Conservation (phyloP, 805 yeast species). For the Clavispora asparagi region DNA sequence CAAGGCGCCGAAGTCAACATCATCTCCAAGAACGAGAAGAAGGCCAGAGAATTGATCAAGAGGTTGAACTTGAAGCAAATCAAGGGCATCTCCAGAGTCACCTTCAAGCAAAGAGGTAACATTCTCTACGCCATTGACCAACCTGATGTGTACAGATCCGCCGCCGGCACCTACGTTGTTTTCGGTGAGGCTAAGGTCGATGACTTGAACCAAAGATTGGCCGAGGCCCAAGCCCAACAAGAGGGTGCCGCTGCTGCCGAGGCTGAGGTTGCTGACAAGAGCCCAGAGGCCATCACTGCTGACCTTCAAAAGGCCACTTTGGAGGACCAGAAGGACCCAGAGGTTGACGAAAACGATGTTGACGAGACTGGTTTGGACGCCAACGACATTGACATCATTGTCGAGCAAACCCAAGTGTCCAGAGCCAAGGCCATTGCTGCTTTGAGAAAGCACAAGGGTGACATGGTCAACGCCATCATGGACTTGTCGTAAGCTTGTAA, state of each 20-base stretch:
- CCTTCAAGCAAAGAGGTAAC: slow-evolving; percentile 91
- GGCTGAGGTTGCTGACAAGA: slow-evolving; percentile 42
- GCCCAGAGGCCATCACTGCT: slow-evolving; percentile 77
- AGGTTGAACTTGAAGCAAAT: slow-evolving; percentile 87
- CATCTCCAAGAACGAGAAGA: slow-evolving; percentile 87
- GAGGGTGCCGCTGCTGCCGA: slow-evolving; percentile 49
- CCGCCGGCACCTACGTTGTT: slow-evolving; percentile 91
- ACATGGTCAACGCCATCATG: slow-evolving; percentile 96
- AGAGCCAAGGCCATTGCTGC: slow-evolving; percentile 90
- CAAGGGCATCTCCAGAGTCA: slow-evolving; percentile 91
- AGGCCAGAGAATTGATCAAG: slow-evolving; percentile 85
- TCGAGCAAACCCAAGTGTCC: slow-evolving; percentile 87
- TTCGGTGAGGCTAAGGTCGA: slow-evolving; percentile 98
- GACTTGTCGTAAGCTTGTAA: slow-evolving; percentile 42
- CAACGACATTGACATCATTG: slow-evolving; percentile 78
- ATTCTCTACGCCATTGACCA: slow-evolving; percentile 81
- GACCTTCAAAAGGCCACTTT: slow-evolving; percentile 70
- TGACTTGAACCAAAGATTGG: slow-evolving; percentile 84
- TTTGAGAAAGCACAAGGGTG: slow-evolving; percentile 81
- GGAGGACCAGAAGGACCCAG: slow-evolving; percentile 38
- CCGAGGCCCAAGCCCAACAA: slow-evolving; percentile 70
- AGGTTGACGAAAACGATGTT: slow-evolving; percentile 63
- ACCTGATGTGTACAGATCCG: slow-evolving; percentile 94
- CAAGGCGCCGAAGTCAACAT: slow-evolving; percentile 80
- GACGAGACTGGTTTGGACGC: slow-evolving; percentile 82